These are phyloP conservation scores for Amauroascus verrucosus DNA, from an alignment of 2,329 filamentous ascomycete species.

Conservation along the genomic window DNA sequence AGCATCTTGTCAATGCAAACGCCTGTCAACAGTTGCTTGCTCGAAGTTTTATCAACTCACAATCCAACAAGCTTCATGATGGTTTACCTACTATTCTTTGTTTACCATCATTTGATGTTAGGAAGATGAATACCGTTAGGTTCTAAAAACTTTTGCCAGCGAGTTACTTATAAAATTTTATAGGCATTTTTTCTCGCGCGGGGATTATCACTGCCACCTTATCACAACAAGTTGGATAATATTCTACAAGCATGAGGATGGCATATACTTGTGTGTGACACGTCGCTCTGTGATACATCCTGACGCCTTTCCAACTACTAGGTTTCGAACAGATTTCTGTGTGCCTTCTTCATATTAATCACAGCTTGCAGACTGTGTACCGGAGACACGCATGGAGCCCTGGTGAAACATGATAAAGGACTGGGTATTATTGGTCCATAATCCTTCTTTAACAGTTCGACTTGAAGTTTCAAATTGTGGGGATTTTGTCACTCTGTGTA, in stretches of 20 bases:
- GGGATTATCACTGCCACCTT: conserved; percentile 4
- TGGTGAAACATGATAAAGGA: conserved; percentile 23
- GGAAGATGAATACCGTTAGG: background rate
- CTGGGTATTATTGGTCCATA: conserved; percentile 20
- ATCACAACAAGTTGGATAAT: conserved; percentile 2
- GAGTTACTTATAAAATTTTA: conserved; percentile 7
- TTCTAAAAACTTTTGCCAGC: background rate
- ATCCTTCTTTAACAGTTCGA: conserved; percentile 11
- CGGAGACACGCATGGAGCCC: conserved; percentile 28
- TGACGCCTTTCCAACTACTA: conserved; percentile 5
- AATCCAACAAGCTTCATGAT: conserved; percentile 3
- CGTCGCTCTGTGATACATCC: conserved; percentile 31
- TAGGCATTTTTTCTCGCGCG: background rate
- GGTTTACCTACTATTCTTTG: conserved; percentile 2
- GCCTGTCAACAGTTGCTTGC: conserved; percentile 9
- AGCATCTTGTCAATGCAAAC: conserved; percentile 9
- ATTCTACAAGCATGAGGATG: conserved; percentile 8
- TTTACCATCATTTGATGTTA: conserved; percentile 4
- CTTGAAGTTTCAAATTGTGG: conserved; percentile 14
- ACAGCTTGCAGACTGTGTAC: conserved; percentile 21
- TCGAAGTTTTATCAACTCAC: background rate
- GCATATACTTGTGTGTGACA: conserved; percentile 23
- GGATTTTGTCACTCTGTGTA: conserved; percentile 9
- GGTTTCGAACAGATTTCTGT: conserved; percentile 2
- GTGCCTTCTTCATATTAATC: conserved; percentile 7